Evolutionary conservation across 495 filamentous ascomycete genomes (phyloP).

Genomic region (Aspergillus heteromorphus): DNA sequence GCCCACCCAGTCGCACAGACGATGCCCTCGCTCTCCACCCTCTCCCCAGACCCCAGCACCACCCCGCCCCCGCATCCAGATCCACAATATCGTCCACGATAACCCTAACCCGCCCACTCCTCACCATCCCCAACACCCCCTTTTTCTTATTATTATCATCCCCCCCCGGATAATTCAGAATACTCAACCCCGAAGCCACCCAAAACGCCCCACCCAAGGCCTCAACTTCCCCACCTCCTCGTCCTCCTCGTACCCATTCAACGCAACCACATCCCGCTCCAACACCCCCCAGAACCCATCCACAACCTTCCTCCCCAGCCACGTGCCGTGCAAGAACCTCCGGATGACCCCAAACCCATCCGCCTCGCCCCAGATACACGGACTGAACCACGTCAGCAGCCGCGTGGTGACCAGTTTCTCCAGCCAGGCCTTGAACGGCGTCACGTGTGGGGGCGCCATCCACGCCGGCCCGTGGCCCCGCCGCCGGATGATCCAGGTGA

Average conservation of each 20-base stretch:
- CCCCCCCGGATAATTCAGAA: slow-evolving; percentile 57
- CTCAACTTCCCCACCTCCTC: slow-evolving; percentile 59
- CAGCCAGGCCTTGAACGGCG: slow-evolving; percentile 52
- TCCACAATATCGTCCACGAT: slow-evolving; percentile 54
- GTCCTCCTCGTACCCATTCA: slow-evolving; percentile 52
- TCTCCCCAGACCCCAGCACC: background rate
- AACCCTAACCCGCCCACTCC: slow-evolving; percentile 52
- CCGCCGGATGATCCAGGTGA: slow-evolving; percentile 75
- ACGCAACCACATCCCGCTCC: slow-evolving; percentile 50
- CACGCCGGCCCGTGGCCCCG: slow-evolving; percentile 69
- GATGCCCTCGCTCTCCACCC: slow-evolving; percentile 45
- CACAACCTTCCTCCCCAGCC: slow-evolving; percentile 61
- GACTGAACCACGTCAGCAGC: slow-evolving; percentile 60
- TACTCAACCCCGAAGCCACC: slow-evolving; percentile 54
- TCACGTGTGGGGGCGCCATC: slow-evolving; percentile 64
- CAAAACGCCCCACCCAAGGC: slow-evolving; percentile 63
- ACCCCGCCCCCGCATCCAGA: slow-evolving; percentile 19
- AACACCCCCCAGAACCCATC: slow-evolving; percentile 64
- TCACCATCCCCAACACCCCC: slow-evolving; percentile 30
- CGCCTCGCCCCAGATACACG: slow-evolving; percentile 55
- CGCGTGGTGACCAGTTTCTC: slow-evolving; percentile 63
- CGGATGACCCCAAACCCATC: slow-evolving; percentile 45
- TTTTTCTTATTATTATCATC: no score
- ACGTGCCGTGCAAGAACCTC: slow-evolving; percentile 60
- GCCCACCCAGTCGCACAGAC: slow-evolving; percentile 68